These are phyloP conservation scores for Friedmanniomyces endolithicus DNA, from an alignment of 495 filamentous ascomycete species.

Conservation along the genomic window DNA sequence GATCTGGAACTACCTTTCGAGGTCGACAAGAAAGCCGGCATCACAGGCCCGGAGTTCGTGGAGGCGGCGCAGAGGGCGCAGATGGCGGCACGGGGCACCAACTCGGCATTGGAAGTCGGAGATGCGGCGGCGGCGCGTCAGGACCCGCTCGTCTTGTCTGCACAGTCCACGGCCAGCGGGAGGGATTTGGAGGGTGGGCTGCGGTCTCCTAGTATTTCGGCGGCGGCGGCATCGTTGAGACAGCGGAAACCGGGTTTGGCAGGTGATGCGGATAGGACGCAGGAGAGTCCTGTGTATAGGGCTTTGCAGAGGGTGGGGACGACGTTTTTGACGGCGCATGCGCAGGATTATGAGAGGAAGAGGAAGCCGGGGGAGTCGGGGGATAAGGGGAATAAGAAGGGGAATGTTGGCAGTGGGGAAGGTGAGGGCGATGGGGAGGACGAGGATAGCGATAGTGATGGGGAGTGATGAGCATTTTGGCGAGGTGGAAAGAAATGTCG, in stretches of 20 bases:
- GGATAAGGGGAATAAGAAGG: neutral
- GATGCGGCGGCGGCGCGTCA: neutral
- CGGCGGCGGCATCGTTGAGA: neutral
- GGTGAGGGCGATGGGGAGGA: neutral
- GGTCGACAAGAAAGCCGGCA: conserved; percentile 5
- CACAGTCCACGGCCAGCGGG: neutral
- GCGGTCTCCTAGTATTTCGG: neutral
- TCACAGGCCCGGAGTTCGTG: conserved; percentile 16
- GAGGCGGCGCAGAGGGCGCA: conserved; percentile 1
- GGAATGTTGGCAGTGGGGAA: no score
- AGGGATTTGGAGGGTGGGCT: neutral
- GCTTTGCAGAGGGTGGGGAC: conserved; percentile 40
- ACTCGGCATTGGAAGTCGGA: no score
- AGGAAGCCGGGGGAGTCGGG: conserved; percentile 32
- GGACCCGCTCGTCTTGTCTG: neutral
- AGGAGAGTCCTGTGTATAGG: conserved; percentile 13
- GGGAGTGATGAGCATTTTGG: no score
- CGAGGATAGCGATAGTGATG: neutral
- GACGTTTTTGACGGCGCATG: conserved; percentile 61
- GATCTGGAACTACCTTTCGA: conserved; percentile 70
- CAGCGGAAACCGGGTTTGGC: neutral
- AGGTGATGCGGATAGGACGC: neutral
- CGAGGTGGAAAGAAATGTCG: no score
- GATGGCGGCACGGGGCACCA: neutral
- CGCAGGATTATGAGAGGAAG: conserved; percentile 76